Evolutionary conservation across 768 basidiomycete species (phyloP).

Genomic region (Boletus reticulatus): DNA sequence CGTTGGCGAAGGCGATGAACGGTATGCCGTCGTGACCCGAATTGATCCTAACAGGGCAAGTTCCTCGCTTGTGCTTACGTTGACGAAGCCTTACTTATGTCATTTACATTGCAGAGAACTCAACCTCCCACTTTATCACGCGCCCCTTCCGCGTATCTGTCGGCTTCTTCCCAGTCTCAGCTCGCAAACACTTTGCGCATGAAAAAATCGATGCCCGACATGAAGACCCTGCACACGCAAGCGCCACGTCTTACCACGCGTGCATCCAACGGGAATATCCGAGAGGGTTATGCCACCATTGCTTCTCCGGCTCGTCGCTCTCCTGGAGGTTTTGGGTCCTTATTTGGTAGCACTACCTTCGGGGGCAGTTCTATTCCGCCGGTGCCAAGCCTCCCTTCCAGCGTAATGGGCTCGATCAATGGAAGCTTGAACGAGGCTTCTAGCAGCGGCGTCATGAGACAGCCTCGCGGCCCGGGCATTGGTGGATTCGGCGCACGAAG

Average conservation of each 20-base stretch:
- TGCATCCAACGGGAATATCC: constrained; percentile 86
- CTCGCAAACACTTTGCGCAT: constrained; percentile 63
- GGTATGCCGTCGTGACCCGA: constrained; percentile 92
- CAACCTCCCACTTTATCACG: constrained; percentile 68
- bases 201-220: constrained; percentile 99
- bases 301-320: constrained; percentile 78
- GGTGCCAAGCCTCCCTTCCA: constrained; percentile 71
- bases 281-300: constrained; percentile 83
- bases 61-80: constrained; percentile 25
- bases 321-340: constrained; percentile 65
- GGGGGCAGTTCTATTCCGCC: constrained; percentile 56
- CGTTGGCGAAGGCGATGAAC: constrained; percentile 87
- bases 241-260: constrained; percentile 78
- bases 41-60: constrained; percentile 80
- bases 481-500: constrained; percentile 69
- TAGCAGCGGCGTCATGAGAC: constrained; percentile 62
- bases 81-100: constrained; percentile 11
- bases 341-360: constrained; percentile 53
- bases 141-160: constrained; percentile 77
- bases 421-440: constrained; percentile 40
- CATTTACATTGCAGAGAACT: constrained; percentile 31
- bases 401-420: constrained; percentile 45
- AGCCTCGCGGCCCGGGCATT: constrained; percentile 80
- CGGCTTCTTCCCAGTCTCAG: constrained; percentile 45
- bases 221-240: constrained; percentile 81